Base-by-base conservation (phyloP, 495 filamentous ascomycete species). In the Lasiosphaeria hispida region DNA sequence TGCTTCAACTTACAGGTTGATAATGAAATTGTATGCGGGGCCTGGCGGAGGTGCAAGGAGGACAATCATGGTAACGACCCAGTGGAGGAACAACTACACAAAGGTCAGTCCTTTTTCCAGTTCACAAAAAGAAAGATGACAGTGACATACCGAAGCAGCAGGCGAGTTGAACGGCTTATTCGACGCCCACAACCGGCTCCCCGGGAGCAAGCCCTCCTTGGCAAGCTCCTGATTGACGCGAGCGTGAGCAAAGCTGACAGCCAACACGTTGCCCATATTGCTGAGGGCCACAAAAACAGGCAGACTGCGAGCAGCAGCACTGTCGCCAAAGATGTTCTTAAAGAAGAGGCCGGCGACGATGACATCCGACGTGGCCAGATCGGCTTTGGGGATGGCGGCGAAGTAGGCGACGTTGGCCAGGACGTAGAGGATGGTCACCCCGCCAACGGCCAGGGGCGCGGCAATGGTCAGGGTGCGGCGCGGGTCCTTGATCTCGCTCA, bases 141-240 rank as follows among this genome's bases (percentile, higher is more conserved):
- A 17, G 14, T 36, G 40, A 58, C 67, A 57, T 62, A 79, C 71
- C 3, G 76, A 66, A 48, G 75, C 69, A 52, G 76, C 70, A 5
- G 76, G 77, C 1, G 75, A 72, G 50, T 85, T 81, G 47, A 75
- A 83, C 1, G 85, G 85, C 65, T 79, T 81, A 65, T 85, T 85
- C 36, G 80, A 84, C 23, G 57, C 61, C 15, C 86, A 74, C 13
- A 79, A 59, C 7, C 67, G 67, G 11, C 83, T 76, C 60, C 74
- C 84, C 1, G 86, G 86, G 4, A 89, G 71, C 55, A 89, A 78
- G 0, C 85, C 86, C 68, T 87, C 83, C 37, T 80, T 77, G 19
- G 84, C 86, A 10, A 88, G 77, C 69, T 88, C 86, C 70, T 87
- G 83, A 61, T 87, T 88, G 17, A 88, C 69, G 3, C 86, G 79